Evolutionary conservation across 805 yeast genomes (phyloP).

Genomic region (Candida insectalens): DNA sequence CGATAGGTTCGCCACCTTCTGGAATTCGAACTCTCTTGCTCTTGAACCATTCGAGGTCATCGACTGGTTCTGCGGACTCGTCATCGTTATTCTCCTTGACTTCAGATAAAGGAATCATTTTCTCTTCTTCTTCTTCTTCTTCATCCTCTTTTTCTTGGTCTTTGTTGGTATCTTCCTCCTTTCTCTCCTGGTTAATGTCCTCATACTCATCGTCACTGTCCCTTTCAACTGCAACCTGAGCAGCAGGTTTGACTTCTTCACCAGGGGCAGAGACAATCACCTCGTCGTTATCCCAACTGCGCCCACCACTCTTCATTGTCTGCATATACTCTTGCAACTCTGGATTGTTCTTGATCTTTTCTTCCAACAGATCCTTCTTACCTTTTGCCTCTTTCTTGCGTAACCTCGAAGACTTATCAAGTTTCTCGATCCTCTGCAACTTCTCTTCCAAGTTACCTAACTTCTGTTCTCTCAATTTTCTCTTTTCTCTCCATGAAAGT

Average conservation of each 20-base stretch:
- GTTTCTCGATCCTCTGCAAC: slow-evolving; percentile 38
- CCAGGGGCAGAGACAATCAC: slow-evolving; percentile 36
- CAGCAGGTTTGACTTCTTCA: slow-evolving; percentile 34
- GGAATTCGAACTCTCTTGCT: slow-evolving; percentile 63
- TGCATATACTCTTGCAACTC: slow-evolving; percentile 73
- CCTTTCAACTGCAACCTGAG: slow-evolving; percentile 43
- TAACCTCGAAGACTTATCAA: slow-evolving; percentile 28
- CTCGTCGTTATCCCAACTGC: slow-evolving; percentile 69
- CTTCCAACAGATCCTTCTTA: slow-evolving; percentile 32
- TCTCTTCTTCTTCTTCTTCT: slow-evolving; percentile 2
- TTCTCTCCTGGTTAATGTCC: slow-evolving; percentile 24
- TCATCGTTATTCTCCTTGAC: slow-evolving; percentile 14
- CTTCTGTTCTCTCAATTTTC: slow-evolving; percentile 39
- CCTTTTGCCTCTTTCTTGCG: slow-evolving; percentile 28
- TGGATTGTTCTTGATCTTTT: slow-evolving; percentile 54
- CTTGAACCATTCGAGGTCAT: slow-evolving; percentile 85
- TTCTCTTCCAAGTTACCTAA: slow-evolving; percentile 40
- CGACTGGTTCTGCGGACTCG: slow-evolving; percentile 29
- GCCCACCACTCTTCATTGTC: slow-evolving; percentile 68
- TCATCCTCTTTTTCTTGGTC: slow-evolving; percentile 38
- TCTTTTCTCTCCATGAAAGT: slow-evolving; percentile 47
- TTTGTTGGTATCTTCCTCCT: slow-evolving; percentile 34
- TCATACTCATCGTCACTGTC: slow-evolving; percentile 46
- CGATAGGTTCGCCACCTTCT: slow-evolving; percentile 28
- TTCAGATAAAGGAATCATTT: background rate